Conservation (phyloP, 371 early-diverging fungal species). For the Apophysomyces variabilis region DNA sequence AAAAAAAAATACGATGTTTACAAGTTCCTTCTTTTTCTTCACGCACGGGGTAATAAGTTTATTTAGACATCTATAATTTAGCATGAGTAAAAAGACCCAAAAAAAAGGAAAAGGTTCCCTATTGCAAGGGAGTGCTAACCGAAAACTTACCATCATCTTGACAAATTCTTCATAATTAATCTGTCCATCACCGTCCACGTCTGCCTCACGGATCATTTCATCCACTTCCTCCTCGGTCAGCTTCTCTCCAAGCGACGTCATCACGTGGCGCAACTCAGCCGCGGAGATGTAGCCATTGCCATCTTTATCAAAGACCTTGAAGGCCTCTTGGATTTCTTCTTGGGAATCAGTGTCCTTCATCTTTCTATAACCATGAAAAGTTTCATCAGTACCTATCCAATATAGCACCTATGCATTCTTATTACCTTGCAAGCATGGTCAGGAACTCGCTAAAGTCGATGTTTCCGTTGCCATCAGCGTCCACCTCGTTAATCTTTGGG, state of each 20-base stretch:
- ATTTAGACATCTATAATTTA: constrained; percentile 1
- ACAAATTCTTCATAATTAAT: constrained; percentile 95
- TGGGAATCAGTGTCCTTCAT: constrained; percentile 55
- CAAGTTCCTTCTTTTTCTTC: no score
- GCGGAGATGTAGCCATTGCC: constrained; percentile 58
- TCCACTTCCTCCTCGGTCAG: constrained; percentile 83
- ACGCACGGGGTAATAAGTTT: constrained; percentile 1
- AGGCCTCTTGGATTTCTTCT: constrained; percentile 61
- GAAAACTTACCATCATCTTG: constrained; percentile 78
- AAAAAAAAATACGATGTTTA: no score
- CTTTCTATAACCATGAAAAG: constrained; percentile 32
- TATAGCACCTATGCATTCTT: neutral
- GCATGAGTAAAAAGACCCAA: neutral
- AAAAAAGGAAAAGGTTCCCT: no score
- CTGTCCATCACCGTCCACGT: constrained; percentile 85
- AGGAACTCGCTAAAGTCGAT: constrained; percentile 94
- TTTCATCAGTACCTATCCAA: neutral
- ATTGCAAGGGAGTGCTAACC: no score
- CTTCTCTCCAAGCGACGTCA: constrained; percentile 69
- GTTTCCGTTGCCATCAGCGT: constrained; percentile 91
- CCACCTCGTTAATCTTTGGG: constrained; percentile 81
- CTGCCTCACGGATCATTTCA: constrained; percentile 87
- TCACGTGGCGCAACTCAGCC: constrained; percentile 58
- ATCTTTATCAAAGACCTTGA: constrained; percentile 64
- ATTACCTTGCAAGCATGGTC: constrained; percentile 85